A percentile compares a stretch with the other conserved stretches of the same genome.
These are phyloP conservation scores for Cylindricascospora bacillispora DNA, from an alignment of 1,139 yeast genomes.

Conservation along the genomic window DNA sequence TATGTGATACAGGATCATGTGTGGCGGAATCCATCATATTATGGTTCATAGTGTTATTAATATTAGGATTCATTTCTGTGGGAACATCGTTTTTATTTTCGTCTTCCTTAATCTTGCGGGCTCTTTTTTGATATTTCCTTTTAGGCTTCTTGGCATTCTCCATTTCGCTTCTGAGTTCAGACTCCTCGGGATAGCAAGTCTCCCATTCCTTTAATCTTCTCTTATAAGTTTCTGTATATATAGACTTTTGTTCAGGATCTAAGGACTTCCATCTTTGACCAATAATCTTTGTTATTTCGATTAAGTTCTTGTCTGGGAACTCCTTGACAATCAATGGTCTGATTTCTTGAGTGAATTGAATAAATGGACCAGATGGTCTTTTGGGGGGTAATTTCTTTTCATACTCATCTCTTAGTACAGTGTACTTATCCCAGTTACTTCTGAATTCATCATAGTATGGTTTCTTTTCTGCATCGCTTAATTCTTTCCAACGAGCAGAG, in stretches of 20 bases:
- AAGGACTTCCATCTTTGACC: slow-evolving; percentile 27
- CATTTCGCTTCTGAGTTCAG: too few relatives aligned
- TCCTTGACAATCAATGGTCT: slow-evolving; percentile 24
- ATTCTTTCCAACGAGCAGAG: slow-evolving; percentile 26
- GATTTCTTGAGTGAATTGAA: slow-evolving; percentile 24
- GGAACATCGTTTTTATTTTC: too few relatives aligned
- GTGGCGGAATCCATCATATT: too few relatives aligned
- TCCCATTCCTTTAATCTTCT: slow-evolving; percentile 27
- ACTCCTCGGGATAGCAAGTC: slow-evolving; percentile 23
- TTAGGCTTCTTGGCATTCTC: too few relatives aligned
- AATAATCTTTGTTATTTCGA: slow-evolving; percentile 25
- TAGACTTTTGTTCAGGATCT: slow-evolving; percentile 21
- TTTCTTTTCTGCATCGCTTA: slow-evolving; percentile 24
- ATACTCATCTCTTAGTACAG: slow-evolving; percentile 25
- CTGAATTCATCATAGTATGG: slow-evolving; percentile 25
- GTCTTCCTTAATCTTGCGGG: too few relatives aligned
- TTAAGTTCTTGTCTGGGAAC: slow-evolving; percentile 24
- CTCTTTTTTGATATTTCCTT: too few relatives aligned
- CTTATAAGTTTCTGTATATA: slow-evolving; percentile 25
- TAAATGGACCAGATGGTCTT: slow-evolving; percentile 28
- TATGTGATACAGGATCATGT: too few relatives aligned
- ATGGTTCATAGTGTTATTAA: too few relatives aligned
- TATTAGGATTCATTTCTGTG: too few relatives aligned
- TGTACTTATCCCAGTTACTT: slow-evolving; percentile 26
- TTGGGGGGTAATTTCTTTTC: slow-evolving; percentile 27